These are phyloP conservation scores for Austroboletus festivus DNA, from an alignment of 768 basidiomycete genomes.

Conservation along the genomic window DNA sequence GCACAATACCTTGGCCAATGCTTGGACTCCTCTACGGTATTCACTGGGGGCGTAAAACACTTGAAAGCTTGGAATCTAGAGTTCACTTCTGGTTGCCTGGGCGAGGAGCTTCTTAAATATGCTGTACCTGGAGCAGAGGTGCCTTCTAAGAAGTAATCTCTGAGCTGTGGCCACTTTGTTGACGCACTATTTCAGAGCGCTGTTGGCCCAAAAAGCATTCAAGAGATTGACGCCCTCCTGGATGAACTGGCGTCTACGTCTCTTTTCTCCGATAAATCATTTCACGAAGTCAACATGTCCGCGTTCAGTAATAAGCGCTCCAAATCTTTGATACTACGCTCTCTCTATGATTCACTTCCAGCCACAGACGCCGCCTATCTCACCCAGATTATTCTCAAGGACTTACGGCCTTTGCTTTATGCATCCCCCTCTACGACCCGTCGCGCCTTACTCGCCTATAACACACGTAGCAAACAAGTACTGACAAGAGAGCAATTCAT, in stretches of 20 bases:
- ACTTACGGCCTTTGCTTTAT: constrained; percentile 77
- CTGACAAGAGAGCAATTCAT: constrained; percentile 65
- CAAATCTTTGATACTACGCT: constrained; percentile 41
- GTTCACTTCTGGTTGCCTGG: constrained; percentile 63
- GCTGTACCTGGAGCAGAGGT: constrained; percentile 36
- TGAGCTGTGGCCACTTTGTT: not conserved
- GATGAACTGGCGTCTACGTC: constrained; percentile 73
- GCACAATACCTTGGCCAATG: constrained; percentile 48
- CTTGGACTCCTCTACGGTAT: constrained; percentile 38
- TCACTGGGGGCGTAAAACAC: constrained; percentile 20
- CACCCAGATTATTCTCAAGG: constrained; percentile 86
- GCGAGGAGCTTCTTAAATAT: constrained; percentile 54
- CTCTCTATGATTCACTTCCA: constrained; percentile 57
- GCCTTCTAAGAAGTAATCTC: constrained; percentile 2
- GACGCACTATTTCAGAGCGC: constrained; percentile 14
- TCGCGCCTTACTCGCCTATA: constrained; percentile 51
- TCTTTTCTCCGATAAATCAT: constrained; percentile 50
- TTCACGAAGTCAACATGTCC: constrained; percentile 34
- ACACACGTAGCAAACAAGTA: constrained; percentile 51
- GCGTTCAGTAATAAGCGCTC: constrained; percentile 32
- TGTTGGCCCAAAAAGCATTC: constrained; percentile 33
- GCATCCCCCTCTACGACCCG: constrained; percentile 53
- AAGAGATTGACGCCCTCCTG: constrained; percentile 62
- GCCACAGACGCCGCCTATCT: constrained; percentile 65
- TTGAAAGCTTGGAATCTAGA: constrained; percentile 40